phyloP scores from a whole-genome alignment of 2,329 filamentous ascomycete genomes.

The Cercospora sp. region DNA sequence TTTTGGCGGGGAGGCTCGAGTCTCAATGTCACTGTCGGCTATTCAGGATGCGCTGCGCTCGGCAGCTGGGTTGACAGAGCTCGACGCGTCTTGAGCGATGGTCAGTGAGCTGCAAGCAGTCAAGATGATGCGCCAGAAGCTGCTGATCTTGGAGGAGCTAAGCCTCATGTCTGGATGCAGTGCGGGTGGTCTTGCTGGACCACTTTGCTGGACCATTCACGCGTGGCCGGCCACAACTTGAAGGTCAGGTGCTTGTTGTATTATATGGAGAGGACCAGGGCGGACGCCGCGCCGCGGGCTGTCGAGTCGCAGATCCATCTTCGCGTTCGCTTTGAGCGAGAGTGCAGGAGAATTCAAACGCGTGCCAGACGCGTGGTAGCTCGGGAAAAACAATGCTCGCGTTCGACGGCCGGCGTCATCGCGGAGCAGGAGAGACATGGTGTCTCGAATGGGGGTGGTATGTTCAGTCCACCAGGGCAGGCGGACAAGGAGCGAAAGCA shows the following conservation, averaged over 20 bases:
- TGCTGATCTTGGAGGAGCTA: background rate
- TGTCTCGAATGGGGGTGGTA: background rate
- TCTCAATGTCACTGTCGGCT: background rate
- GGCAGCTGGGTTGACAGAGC: background rate
- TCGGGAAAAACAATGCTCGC: background rate
- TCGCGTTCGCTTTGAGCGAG: background rate
- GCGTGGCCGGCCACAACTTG: background rate
- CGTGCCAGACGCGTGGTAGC: background rate
- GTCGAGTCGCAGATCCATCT: background rate
- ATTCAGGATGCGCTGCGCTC: background rate
- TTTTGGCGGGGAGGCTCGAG: background rate
- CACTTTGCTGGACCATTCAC: background rate
- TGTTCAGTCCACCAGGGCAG: background rate
- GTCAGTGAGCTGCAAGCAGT: background rate
- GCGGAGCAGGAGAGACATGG: background rate
- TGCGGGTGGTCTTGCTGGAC: background rate
- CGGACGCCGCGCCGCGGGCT: background rate
- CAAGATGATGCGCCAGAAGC: background rate
- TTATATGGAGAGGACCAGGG: background rate
- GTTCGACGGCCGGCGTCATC: background rate
- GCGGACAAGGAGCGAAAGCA: background rate
- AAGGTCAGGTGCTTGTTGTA: background rate
- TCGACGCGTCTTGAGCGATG: background rate
- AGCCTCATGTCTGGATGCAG: background rate
- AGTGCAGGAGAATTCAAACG: background rate